These are phyloP conservation scores for Erucastrum elatum DNA, from an alignment of 345 rosid genomes.

Conservation along the genomic window DNA sequence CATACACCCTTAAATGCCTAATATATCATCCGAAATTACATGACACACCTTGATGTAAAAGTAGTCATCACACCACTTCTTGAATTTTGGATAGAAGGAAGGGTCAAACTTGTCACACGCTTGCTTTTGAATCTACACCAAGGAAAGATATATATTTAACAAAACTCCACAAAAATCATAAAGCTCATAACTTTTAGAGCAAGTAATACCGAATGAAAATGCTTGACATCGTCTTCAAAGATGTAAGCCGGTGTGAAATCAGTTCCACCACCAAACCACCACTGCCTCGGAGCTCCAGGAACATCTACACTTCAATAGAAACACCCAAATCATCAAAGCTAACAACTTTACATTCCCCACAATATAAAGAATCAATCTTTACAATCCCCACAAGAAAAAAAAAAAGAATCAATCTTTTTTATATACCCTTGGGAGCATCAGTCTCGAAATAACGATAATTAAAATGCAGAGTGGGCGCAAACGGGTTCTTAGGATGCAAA, in stretches of 20 bases:
- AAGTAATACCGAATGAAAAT: conserved; percentile 71
- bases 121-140: conserved; percentile 65
- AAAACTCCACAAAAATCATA: conserved; percentile 1
- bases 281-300: conserved; percentile 96
- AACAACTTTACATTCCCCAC: background rate
- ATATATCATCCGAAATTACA: no score
- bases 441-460: conserved; percentile 42
- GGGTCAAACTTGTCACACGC: conserved; percentile 93
- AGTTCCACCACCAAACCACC: conserved; percentile 99
- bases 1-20: no score
- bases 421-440: conserved; percentile 71
- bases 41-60: conserved; percentile 76
- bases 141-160: background rate
- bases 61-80: conserved; percentile 98
- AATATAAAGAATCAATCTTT: no score
- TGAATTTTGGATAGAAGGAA: conserved; percentile 81
- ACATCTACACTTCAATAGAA: conserved; percentile 45
- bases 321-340: background rate
- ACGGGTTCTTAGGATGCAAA: background rate
- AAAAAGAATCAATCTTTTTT: background rate
- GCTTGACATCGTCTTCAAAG: conserved; percentile 94
- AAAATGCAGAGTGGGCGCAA: conserved; percentile 57
- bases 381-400: background rate
- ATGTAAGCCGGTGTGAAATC: conserved; percentile 97
- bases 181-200: background rate